Evolutionary conservation across 2,329 filamentous ascomycete genomes (phyloP), one percentile per base, ranked within the genome.

Genomic region (Calonectria pteridis): DNA sequence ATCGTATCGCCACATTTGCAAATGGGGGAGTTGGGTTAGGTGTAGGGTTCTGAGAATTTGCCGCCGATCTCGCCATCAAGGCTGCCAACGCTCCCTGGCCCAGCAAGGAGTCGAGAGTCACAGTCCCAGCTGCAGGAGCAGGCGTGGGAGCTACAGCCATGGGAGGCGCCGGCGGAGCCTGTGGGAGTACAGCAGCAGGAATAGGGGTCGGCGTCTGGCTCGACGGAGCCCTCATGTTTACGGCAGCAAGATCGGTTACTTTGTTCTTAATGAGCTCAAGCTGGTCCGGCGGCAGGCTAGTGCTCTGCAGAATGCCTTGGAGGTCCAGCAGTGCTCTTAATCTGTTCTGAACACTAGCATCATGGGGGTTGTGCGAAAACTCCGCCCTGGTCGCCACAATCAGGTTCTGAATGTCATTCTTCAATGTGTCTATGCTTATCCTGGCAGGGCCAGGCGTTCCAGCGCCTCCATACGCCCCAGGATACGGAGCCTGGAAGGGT

Each of bases 251-350:
- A 84, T 93, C 92, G 84, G 93, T 92, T 84, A 98, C 93, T 90
- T 97, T 95, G 83, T 93, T 93, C 85, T 93, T 94, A 85, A 98
- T 94, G 84, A 94, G 91, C 85, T 94, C 92, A 83, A 98, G 90
- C 86, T 98, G 94, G 81, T 96, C 93, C 80, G 92, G 92, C 73
- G 93, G 93, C 83, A 98, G 89, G 82, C 93, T 92, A 84, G 95
- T 94, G 79, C 89, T 93, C 84, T 94, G 92, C 82, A 98, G 88
- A 78, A 89, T 92, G 73, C 79, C 81, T 86, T 98, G 95, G 77
- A 98, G 90, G 84, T 97, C 94, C 85, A 96, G 88, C 79, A 98
- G 91, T 76, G 95, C 95, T 86, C 95, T 94, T 82, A 98, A 88
- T 85, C 94, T 94, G 82, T 91, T 93, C 83, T 95, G 93, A 82